phyloP scores from a whole-genome alignment of 208 protist genomes.

The Leishmania amazonensis region DNA sequence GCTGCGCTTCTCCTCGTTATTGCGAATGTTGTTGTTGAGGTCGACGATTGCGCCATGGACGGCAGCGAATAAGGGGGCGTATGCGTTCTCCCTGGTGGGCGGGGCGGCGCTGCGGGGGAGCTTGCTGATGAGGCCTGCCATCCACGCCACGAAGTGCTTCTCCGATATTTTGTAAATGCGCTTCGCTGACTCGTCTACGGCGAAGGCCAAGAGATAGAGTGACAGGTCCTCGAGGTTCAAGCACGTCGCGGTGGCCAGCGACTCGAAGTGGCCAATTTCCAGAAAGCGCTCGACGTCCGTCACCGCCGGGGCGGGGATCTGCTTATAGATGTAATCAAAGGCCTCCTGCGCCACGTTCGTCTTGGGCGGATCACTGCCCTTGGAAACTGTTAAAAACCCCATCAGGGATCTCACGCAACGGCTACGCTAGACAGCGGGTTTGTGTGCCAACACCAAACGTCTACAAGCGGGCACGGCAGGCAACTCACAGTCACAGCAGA shows the following conservation, averaged over 20 bases:
- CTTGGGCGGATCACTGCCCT: slow-evolving; percentile 1
- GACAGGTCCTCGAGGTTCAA: slow-evolving; percentile 65
- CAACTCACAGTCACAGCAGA: neutral
- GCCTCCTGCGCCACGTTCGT: slow-evolving; percentile 24
- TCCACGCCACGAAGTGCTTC: slow-evolving; percentile 47
- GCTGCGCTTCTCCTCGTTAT: slow-evolving; percentile 26
- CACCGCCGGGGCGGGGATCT: neutral
- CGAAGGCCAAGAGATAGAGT: slow-evolving; percentile 68
- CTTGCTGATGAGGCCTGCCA: slow-evolving; percentile 18
- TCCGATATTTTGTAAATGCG: slow-evolving; percentile 45
- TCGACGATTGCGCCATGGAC: slow-evolving; percentile 28
- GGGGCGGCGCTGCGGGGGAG: slow-evolving; percentile 17
- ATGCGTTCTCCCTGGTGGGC: slow-evolving; percentile 22
- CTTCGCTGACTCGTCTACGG: slow-evolving; percentile 31
- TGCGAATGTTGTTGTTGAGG: slow-evolving; percentile 31
- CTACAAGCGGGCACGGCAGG: neutral
- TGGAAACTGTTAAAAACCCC: slow-evolving; percentile 21
- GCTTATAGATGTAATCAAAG: slow-evolving; percentile 39
- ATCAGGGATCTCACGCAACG: neutral
- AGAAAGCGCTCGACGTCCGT: slow-evolving; percentile 34
- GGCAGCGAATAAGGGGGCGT: slow-evolving; percentile 32
- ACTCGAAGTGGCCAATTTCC: slow-evolving; percentile 46
- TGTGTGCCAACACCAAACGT: neutral
- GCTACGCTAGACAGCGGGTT: no score
- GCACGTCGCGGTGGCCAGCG: slow-evolving; percentile 40